Base-by-base conservation (phyloP, 139 green algal species). In the Tetraselmis chui region DNA sequence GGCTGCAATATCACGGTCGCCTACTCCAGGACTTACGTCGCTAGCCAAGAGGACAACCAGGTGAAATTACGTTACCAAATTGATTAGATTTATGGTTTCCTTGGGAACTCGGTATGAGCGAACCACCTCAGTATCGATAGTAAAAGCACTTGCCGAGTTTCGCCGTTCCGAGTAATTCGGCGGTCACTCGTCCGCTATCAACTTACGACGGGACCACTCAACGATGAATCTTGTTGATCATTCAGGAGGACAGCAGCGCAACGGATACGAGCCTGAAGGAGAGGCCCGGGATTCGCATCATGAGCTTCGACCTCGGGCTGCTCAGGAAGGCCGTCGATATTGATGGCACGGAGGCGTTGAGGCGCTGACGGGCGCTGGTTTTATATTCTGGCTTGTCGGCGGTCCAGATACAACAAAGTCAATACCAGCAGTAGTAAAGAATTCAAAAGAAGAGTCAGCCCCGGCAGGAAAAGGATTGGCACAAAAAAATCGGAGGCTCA, bases 11-110 rank as follows among this genome's bases (percentile, higher is more conserved):
- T 80, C 25, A 28, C 28, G 22, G 77, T 80, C 11, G 77, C 30
- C 11, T 80, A 80, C 77, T 32, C 30, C 77, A 11, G 29, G 30
- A 59, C 77, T 22, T 80, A 32, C 77, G 77, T 80, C 18, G 77
- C 26, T 2, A 80, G 77, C 77, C 2, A 59, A 2, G 77, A 80
- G 30, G 77, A 80, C 45, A 67, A 67, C 45, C 45, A 25, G 45
- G 45, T 67, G 45, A 5, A 18, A 5, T 18, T 5, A 67, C 45
- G 45, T 18, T 18, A 67, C 45, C 45, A 67, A 25, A 5, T 18
- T 67, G 45, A 67, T 18, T 25, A 67, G 11, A 5, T 18, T 18
- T 67, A 25, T 18, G 18, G 5, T 5, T 5, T 5, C 45, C 18
- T 67, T 67, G 45, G 45, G 45, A n/a, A n/a, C n/a, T n/a, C n/a